phyloP scores from a whole-genome alignment of 306 rosid genomes.

The Oxytropis ochrocephala region DNA sequence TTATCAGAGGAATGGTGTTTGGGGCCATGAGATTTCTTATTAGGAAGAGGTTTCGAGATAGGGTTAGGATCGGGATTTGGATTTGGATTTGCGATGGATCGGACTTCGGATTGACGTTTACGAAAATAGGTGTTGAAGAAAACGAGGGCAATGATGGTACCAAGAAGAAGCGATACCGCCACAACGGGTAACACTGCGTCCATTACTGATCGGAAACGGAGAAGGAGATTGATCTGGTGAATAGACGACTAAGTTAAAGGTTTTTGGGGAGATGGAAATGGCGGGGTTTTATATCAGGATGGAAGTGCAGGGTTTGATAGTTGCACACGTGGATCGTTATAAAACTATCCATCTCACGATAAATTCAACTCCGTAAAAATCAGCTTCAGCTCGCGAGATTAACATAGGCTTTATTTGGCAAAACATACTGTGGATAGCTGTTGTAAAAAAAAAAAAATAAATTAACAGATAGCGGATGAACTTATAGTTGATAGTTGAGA shows the following conservation, averaged over 20 bases:
- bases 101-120: slow-evolving; percentile 72
- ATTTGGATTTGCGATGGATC: slow-evolving; percentile 58
- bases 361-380: too few relatives aligned
- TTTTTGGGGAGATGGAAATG: background rate
- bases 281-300: slow-evolving; percentile 1
- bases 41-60: slow-evolving; percentile 21
- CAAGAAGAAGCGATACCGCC: slow-evolving; percentile 52
- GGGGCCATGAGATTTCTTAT: slow-evolving; percentile 50
- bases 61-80: slow-evolving; percentile 56
- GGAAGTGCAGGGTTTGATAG: background rate
- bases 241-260: background rate
- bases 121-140: slow-evolving; percentile 64
- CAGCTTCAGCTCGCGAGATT: too few relatives aligned
- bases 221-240: background rate
- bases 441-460: too few relatives aligned
- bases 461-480: too few relatives aligned
- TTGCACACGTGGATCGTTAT: background rate
- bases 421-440: too few relatives aligned
- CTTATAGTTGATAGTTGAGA: too few relatives aligned
- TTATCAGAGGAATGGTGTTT: slow-evolving; percentile 71
- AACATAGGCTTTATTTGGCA: too few relatives aligned
- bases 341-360: background rate
- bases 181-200: slow-evolving; percentile 53
- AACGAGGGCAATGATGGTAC: slow-evolving; percentile 51
- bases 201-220: slow-evolving; percentile 29